phyloP scores from a whole-genome alignment of 768 basidiomycete species.

The Lepiota subincarnata region DNA sequence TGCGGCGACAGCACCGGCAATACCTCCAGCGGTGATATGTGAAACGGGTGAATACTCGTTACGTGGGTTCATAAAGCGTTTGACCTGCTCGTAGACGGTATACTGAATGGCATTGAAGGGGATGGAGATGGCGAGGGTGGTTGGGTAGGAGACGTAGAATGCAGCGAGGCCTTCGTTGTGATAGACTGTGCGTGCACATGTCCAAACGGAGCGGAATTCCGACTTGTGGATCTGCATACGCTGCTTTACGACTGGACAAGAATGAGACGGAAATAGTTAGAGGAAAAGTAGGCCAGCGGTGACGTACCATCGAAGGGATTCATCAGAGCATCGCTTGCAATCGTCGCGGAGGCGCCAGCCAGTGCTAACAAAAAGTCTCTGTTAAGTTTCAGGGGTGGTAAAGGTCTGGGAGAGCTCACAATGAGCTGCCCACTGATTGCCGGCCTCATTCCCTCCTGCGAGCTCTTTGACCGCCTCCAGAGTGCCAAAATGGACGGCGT shows the following conservation, averaged over 20 bases:
- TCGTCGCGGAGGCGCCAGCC: conserved; percentile 92
- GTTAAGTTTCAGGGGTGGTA: conserved; percentile 5
- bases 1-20: conserved; percentile 91
- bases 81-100: conserved; percentile 92
- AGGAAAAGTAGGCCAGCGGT: conserved; percentile 7
- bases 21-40: conserved; percentile 87
- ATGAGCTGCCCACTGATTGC: conserved; percentile 84
- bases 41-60: conserved; percentile 89
- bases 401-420: conserved; percentile 47
- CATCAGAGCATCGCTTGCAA: conserved; percentile 96
- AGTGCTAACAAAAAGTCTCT: conserved; percentile 47
- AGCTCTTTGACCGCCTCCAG: conserved; percentile 95
- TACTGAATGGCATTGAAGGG: conserved; percentile 99
- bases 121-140: conserved; percentile 92
- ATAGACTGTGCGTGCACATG: conserved; percentile 85
- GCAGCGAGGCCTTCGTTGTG: conserved; percentile 80
- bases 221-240: conserved; percentile 98
- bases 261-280: conserved; percentile 13
- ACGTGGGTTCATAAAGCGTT: conserved; percentile 78
- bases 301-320: conserved; percentile 96
- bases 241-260: conserved; percentile 87
- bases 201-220: conserved; percentile 79
- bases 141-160: conserved; percentile 99
- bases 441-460: conserved; percentile 76
- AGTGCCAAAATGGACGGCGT: conserved; percentile 95